phyloP scores from a whole-genome alignment of 1,284 basidiomycete genomes.

The Ustilago esculenta region DNA sequence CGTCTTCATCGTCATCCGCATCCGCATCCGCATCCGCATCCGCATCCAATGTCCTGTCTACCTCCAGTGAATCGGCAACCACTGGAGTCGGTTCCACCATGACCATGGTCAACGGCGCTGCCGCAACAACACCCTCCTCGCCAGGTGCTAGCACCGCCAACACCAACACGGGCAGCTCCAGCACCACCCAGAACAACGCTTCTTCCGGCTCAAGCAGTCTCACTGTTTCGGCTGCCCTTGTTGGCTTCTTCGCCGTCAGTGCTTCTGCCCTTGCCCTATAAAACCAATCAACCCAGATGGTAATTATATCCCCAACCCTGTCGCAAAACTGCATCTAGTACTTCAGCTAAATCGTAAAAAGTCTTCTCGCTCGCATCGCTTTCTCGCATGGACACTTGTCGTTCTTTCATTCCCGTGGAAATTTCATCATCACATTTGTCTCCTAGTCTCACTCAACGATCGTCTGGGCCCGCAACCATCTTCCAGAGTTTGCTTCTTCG shows the following conservation, averaged over 20 bases:
- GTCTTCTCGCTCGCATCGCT: conserved; percentile 8
- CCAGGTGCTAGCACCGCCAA: conserved; percentile 1
- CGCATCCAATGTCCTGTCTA: not conserved
- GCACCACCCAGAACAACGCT: conserved; percentile 26
- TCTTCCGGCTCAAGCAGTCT: conserved; percentile 16
- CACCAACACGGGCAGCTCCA: not conserved
- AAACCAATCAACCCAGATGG: too few species aligned
- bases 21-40: not conserved
- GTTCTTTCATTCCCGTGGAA: conserved; percentile 3
- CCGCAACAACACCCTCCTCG: conserved; percentile 1
- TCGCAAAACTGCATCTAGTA: not conserved
- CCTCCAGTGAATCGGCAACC: not conserved
- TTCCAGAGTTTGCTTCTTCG: too few species aligned
- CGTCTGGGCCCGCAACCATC: too few species aligned
- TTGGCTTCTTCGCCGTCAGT: conserved; percentile 23
- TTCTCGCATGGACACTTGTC: conserved; percentile 37
- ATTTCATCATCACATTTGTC: not conserved
- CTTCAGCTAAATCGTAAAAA: not conserved
- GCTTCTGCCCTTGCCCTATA: conserved; percentile 26
- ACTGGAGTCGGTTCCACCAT: conserved; percentile 9
- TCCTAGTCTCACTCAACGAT: too few species aligned
- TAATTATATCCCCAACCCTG: too few species aligned
- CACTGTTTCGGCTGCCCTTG: conserved; percentile 18
- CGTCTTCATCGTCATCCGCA: not conserved
- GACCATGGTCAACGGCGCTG: conserved; percentile 5